phyloP scores from a whole-genome alignment of 306 rosid species.

The Malus orientalis region DNA sequence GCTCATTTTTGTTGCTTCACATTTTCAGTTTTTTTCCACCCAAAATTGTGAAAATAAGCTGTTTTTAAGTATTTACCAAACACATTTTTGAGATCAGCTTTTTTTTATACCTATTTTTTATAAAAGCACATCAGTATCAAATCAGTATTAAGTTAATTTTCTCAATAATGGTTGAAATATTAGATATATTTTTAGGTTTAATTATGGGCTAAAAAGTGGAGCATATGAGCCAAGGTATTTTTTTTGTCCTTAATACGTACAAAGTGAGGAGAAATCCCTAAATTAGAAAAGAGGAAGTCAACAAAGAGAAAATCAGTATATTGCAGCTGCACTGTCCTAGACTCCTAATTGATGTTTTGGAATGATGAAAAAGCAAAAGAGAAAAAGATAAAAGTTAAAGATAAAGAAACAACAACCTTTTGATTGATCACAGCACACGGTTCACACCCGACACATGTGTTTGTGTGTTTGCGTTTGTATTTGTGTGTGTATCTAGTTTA shows the following conservation, averaged over 20 bases:
- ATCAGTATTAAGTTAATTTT: neutral
- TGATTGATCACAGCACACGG: neutral
- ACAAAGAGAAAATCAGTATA: neutral
- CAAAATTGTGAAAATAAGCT: no score
- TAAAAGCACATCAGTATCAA: no score
- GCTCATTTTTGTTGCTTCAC: no score
- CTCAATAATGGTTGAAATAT: neutral
- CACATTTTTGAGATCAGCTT: no score
- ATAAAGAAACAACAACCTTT: neutral
- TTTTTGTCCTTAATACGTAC: neutral
- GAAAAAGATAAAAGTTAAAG: neutral
- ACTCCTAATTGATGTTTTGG: neutral
- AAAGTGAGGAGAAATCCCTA: neutral
- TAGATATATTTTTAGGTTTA: neutral
- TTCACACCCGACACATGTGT: neutral
- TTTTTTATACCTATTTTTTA: no score
- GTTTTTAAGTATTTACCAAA: no score
- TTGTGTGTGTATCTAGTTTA: neutral
- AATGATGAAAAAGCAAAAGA: constrained; percentile 9
- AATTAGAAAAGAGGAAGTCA: neutral
- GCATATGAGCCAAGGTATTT: neutral
- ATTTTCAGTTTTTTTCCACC: no score
- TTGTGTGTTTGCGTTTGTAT: neutral
- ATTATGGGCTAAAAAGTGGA: neutral
- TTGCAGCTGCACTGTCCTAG: neutral